phyloP scores from a whole-genome alignment of 1,284 basidiomycete species.

The Boletus hoseneyae region DNA sequence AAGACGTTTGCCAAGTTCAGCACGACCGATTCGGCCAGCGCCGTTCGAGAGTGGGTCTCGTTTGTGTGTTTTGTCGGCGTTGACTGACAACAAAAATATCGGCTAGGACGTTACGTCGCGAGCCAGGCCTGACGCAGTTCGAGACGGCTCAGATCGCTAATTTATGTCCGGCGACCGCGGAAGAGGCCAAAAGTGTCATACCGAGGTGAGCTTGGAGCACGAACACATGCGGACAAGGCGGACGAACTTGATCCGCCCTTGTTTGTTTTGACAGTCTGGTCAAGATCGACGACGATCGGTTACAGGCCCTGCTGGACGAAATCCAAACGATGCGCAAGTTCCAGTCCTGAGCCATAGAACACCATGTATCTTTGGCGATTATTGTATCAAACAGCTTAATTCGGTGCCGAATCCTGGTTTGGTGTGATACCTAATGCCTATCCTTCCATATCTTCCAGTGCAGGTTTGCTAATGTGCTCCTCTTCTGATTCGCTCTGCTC shows the following conservation, averaged over 20 bases:
- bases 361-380: neutral
- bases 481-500: conserved; percentile 59
- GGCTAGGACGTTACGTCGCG: conserved; percentile 65
- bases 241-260: no score
- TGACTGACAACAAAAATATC: neutral
- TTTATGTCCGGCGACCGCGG: conserved; percentile 80
- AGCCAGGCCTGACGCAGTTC: conserved; percentile 79
- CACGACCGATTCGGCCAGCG: conserved; percentile 80
- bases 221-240: no score
- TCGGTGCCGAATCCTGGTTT: neutral
- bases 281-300: conserved; percentile 81
- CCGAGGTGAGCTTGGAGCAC: conserved; percentile 57
- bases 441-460: conserved; percentile 68
- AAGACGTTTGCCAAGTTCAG: conserved; percentile 89
- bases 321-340: conserved; percentile 88
- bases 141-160: conserved; percentile 93
- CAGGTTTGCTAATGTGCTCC: conserved; percentile 47
- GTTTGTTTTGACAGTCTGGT: conserved; percentile 47
- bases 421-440: neutral
- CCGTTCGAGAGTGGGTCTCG: conserved; percentile 73
- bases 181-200: conserved; percentile 89
- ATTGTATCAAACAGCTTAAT: conserved; percentile 16
- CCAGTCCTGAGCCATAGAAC: conserved; percentile 52
- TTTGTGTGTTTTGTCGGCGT: neutral
- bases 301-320: conserved; percentile 80